A percentile compares a stretch with the other conserved stretches of the same genome.
These are phyloP conservation scores for Corinectria fuckeliana DNA, from an alignment of 2,329 filamentous ascomycete genomes.

Conservation along the genomic window DNA sequence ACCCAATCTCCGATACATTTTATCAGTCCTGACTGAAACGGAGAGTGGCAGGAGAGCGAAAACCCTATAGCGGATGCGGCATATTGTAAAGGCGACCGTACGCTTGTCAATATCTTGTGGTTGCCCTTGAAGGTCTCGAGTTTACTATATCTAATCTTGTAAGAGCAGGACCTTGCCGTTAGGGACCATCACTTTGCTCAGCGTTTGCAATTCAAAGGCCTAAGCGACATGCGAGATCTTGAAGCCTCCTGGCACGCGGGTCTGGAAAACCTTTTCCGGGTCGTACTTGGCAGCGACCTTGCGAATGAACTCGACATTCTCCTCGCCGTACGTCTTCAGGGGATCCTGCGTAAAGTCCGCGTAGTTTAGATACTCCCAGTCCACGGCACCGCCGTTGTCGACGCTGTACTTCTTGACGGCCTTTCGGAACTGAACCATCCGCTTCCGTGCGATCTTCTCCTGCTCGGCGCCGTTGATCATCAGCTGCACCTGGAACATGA, in stretches of 20 bases:
- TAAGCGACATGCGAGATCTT: slow-evolving; percentile 32
- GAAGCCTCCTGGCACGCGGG: slow-evolving; percentile 25
- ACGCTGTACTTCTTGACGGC: slow-evolving; percentile 1
- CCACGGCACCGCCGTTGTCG: slow-evolving; percentile 17
- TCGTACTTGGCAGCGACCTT: slow-evolving; percentile 33
- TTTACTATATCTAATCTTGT: too few species aligned
- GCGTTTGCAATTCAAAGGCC: background rate
- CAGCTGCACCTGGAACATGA: slow-evolving; percentile 9
- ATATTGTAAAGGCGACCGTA: too few species aligned
- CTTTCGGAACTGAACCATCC: slow-evolving; percentile 3
- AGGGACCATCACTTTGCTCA: background rate
- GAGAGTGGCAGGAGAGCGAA: slow-evolving; percentile 73
- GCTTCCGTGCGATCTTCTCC: background rate
- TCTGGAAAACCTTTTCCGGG: slow-evolving; percentile 38
- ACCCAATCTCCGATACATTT: slow-evolving; percentile 63
- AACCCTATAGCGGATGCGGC: too few species aligned
- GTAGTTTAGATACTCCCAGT: slow-evolving; percentile 32
- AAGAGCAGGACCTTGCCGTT: too few species aligned
- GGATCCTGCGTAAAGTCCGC: slow-evolving; percentile 29
- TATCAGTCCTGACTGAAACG: slow-evolving; percentile 73
- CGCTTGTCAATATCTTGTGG: too few species aligned
- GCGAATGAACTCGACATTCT: slow-evolving; percentile 30
- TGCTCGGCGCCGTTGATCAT: slow-evolving; percentile 4
- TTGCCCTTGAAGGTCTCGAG: too few species aligned
- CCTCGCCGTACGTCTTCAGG: slow-evolving; percentile 29